phyloP scores from a whole-genome alignment of 306 rosid species.

The Malus sylvestris region DNA sequence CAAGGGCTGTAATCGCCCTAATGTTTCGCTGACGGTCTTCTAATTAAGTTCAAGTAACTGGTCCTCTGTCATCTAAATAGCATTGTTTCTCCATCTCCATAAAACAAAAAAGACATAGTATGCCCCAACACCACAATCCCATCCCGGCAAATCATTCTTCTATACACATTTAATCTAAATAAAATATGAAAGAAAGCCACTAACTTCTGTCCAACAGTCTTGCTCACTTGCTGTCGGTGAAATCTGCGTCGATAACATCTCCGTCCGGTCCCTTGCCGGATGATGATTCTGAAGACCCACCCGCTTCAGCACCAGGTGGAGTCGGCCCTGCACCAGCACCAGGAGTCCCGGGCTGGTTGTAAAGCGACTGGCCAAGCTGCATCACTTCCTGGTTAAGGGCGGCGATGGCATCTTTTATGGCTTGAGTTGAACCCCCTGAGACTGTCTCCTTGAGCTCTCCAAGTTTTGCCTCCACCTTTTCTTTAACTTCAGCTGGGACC shows the following conservation, averaged over 20 bases:
- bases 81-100: not conserved
- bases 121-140: not conserved
- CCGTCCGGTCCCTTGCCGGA: conserved; percentile 54
- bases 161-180: not conserved
- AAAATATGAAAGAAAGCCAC: not conserved
- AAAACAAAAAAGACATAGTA: not conserved
- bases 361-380: conserved; percentile 66
- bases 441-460: conserved; percentile 82
- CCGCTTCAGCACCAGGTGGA: conserved; percentile 18
- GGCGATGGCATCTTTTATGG: conserved; percentile 79
- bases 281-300: conserved; percentile 49
- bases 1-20: not conserved
- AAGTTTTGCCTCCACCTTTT: conserved; percentile 80
- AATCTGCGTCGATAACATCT: conserved; percentile 38
- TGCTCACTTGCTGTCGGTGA: conserved; percentile 58
- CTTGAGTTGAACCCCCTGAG: conserved; percentile 66
- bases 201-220: not conserved
- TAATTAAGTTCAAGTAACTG: not conserved
- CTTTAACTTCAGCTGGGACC: conserved; percentile 84
- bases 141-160: not conserved
- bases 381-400: conserved; percentile 89
- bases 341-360: conserved; percentile 31
- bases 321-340: not conserved
- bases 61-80: not conserved
- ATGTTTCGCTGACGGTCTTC: not conserved